phyloP scores from a whole-genome alignment of 768 basidiomycete genomes.

The Pisolithus albus region DNA sequence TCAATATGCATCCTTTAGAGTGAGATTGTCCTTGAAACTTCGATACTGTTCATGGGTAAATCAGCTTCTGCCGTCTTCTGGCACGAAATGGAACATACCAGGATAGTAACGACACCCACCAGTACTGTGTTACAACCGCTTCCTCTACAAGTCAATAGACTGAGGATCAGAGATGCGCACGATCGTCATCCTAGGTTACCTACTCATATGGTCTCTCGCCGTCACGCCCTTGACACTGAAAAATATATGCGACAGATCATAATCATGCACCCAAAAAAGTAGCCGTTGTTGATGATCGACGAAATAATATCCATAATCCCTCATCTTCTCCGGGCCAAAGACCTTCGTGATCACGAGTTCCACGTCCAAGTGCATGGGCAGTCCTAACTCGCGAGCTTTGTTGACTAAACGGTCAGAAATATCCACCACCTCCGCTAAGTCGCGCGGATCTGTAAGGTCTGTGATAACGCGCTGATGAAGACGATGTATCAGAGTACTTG shows the following conservation, averaged over 20 bases:
- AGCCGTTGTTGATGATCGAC: conserved; percentile 35
- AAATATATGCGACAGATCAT: conserved; percentile 27
- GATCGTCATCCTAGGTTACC: conserved; percentile 3
- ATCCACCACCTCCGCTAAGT: not conserved
- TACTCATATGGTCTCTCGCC: conserved; percentile 35
- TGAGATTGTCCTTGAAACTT: not conserved
- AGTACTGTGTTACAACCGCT: conserved; percentile 17
- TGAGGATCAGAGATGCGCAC: not conserved
- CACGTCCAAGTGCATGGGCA: not conserved
- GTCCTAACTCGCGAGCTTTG: not conserved
- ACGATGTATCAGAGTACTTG: not conserved
- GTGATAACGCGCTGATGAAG: conserved; percentile 1
- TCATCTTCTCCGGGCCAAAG: not conserved
- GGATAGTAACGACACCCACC: conserved; percentile 7
- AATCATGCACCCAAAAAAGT: conserved; percentile 44
- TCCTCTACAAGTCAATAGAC: conserved; percentile 7
- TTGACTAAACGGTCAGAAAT: not conserved
- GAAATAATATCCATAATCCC: conserved; percentile 34
- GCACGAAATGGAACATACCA: not conserved
- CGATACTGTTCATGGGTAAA: not conserved
- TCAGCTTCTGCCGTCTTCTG: not conserved
- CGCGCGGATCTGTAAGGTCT: not conserved
- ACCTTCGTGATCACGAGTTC: conserved; percentile 2
- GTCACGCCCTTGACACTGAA: conserved; percentile 33
- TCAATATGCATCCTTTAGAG: conserved; percentile 6